These are phyloP conservation scores for Usnea hakonensis DNA, from an alignment of 495 filamentous ascomycete genomes.

Conservation along the genomic window DNA sequence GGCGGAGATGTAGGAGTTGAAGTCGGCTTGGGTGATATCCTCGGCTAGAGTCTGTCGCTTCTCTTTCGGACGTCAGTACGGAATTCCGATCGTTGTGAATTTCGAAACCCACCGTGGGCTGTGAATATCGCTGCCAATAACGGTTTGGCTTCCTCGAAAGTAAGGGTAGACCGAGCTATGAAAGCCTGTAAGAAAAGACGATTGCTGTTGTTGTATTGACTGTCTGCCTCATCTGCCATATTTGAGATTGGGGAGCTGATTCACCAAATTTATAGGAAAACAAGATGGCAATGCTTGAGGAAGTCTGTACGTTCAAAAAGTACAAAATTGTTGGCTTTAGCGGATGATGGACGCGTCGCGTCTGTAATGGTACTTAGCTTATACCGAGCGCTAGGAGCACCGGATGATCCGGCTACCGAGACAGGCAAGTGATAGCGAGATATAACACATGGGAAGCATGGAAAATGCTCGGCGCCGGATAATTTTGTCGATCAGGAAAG, in stretches of 20 bases:
- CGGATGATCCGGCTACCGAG: too few relatives aligned
- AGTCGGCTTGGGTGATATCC: constrained; percentile 59
- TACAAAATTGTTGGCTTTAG: too few relatives aligned
- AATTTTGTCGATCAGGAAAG: too few relatives aligned
- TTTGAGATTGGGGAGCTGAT: background rate
- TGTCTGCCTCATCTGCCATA: constrained; percentile 24
- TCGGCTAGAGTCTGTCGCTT: constrained; percentile 37
- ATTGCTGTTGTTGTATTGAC: constrained; percentile 56
- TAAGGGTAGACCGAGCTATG: constrained; percentile 67
- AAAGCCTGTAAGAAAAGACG: constrained; percentile 93
- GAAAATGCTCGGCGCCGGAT: too few relatives aligned
- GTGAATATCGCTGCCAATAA: constrained; percentile 70
- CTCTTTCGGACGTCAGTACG: constrained; percentile 26
- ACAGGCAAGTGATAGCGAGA: too few relatives aligned
- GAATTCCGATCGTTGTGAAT: background rate
- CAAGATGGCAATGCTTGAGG: too few relatives aligned
- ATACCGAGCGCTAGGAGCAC: too few relatives aligned
- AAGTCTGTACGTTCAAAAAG: too few relatives aligned
- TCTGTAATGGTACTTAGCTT: too few relatives aligned
- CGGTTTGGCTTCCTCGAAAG: constrained; percentile 60
- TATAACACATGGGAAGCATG: too few relatives aligned
- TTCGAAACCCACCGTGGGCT: constrained; percentile 35
- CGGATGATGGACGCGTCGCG: too few relatives aligned
- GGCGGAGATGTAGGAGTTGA: constrained; percentile 58
- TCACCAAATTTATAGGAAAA: too few relatives aligned